Conservation (phyloP, 108 stramenopile genomes). For the Mayamaea pseudoterrestris region DNA sequence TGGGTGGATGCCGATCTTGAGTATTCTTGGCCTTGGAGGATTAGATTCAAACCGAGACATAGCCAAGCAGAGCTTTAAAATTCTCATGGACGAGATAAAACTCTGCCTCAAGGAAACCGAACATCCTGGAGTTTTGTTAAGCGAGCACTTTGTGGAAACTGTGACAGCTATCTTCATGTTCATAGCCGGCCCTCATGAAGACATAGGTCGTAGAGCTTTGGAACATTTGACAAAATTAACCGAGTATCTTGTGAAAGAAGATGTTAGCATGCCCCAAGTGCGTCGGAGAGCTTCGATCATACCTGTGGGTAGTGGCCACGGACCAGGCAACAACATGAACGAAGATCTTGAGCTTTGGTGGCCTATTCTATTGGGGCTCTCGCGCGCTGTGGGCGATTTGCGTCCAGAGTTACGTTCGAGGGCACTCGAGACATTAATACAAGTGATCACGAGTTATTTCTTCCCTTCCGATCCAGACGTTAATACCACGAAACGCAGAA, state of each 20-base stretch:
- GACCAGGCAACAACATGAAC: conserved; percentile 14
- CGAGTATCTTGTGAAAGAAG: conserved; percentile 33
- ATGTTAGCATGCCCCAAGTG: not conserved
- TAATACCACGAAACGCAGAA: conserved; percentile 2
- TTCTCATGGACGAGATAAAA: conserved; percentile 47
- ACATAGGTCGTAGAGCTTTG: conserved; percentile 62
- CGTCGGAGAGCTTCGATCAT: not conserved
- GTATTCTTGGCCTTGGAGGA: conserved; percentile 80
- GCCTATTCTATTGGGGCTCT: conserved; percentile 90
- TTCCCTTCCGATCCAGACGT: conserved; percentile 14
- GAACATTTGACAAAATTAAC: conserved; percentile 45
- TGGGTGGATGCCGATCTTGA: conserved; percentile 91
- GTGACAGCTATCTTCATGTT: conserved; percentile 82
- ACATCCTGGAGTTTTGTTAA: conserved; percentile 20
- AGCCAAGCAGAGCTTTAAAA: conserved; percentile 54
- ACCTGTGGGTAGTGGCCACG: not conserved
- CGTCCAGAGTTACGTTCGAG: conserved; percentile 50
- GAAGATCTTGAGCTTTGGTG: conserved; percentile 87
- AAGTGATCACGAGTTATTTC: conserved; percentile 60
- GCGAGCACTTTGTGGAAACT: conserved; percentile 85
- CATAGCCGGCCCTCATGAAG: conserved; percentile 71
- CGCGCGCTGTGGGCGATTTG: conserved; percentile 70
- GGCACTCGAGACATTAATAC: conserved; percentile 42
- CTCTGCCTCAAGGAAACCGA: conserved; percentile 20
- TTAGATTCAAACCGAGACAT: conserved; percentile 57